phyloP scores from a whole-genome alignment of 2,329 filamentous ascomycete genomes.

The Penicillium sp. region DNA sequence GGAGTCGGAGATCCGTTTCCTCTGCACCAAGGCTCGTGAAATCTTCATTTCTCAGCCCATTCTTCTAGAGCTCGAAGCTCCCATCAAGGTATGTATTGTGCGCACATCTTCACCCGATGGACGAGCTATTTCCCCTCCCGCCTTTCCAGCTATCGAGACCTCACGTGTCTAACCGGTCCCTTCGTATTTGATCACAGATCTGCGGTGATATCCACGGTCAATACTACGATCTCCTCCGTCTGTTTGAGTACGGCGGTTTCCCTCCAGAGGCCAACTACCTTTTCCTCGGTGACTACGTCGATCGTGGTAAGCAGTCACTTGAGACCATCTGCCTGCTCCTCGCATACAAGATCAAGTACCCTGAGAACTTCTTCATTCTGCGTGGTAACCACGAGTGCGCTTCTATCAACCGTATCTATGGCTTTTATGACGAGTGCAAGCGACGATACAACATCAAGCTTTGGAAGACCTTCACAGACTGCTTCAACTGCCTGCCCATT shows the following conservation, averaged over 20 bases:
- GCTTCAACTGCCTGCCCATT: slow-evolving; percentile 98
- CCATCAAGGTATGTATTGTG: slow-evolving; percentile 78
- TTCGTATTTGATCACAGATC: slow-evolving; percentile 64
- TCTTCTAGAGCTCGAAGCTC: slow-evolving; percentile 93
- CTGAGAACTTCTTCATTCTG: slow-evolving; percentile 99
- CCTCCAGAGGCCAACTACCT: slow-evolving; percentile 99
- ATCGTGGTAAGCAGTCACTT: slow-evolving; percentile 97
- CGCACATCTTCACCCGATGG: too few relatives aligned
- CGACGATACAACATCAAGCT: slow-evolving; percentile 98
- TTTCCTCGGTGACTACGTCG: slow-evolving; percentile 98
- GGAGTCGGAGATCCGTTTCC: slow-evolving; percentile 92
- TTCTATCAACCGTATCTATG: slow-evolving; percentile 98
- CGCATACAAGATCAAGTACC: slow-evolving; percentile 99
- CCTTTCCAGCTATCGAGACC: background rate
- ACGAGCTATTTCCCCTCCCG: background rate
- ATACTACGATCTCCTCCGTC: slow-evolving; percentile 95
- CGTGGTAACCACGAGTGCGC: slow-evolving; percentile 99
- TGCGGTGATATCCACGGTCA: slow-evolving; percentile 99
- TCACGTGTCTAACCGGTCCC: slow-evolving; percentile 21
- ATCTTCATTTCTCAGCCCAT: slow-evolving; percentile 99
- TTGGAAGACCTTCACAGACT: slow-evolving; percentile 99
- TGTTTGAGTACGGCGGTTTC: slow-evolving; percentile 98
- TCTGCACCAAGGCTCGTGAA: slow-evolving; percentile 98
- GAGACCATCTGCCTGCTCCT: slow-evolving; percentile 97
- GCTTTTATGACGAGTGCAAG: slow-evolving; percentile 99